Evolutionary conservation across 1,139 yeast genomes (phyloP).

Genomic region (Hansenula anomala): DNA sequence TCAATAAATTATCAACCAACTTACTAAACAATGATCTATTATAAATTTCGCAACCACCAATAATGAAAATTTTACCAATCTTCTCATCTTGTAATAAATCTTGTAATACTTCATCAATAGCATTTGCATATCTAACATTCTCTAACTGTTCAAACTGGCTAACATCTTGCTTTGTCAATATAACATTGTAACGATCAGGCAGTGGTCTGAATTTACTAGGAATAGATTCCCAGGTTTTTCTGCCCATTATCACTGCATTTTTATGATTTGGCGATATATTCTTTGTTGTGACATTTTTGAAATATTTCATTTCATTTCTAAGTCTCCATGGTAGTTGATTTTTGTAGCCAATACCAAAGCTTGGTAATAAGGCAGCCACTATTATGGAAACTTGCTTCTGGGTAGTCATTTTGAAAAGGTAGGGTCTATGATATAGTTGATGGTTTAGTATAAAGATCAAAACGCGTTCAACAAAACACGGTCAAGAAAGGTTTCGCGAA

Average conservation of each 20-base stretch:
- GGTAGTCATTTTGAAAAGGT: constrained; percentile 6
- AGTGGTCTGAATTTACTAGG: constrained; percentile 83
- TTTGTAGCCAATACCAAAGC: constrained; percentile 76
- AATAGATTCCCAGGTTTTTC: constrained; percentile 94
- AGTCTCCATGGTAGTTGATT: constrained; percentile 90
- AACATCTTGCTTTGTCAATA: constrained; percentile 50
- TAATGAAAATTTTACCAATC: constrained; percentile 61
- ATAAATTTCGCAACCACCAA: constrained; percentile 93
- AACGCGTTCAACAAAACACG: too few species aligned
- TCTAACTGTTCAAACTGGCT: constrained; percentile 20
- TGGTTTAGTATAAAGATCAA: too few species aligned
- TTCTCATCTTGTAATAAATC: constrained; percentile 16
- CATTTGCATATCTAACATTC: constrained; percentile 35
- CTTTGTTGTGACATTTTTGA: constrained; percentile 59
- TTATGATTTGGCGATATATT: constrained; percentile 23
- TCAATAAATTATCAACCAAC: constrained; percentile 50
- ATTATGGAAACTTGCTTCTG: constrained; percentile 47
- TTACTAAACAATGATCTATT: constrained; percentile 43
- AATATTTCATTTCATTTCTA: constrained; percentile 79
- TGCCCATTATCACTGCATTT: constrained; percentile 93
- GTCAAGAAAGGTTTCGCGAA: too few species aligned
- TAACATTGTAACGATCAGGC: constrained; percentile 67
- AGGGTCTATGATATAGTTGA: background rate
- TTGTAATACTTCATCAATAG: constrained; percentile 42
- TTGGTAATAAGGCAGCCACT: constrained; percentile 83